Percentiles rank a stretch among this genome's conserved stretches.
Evolutionary conservation across 805 yeast species (phyloP).

Genomic region (Ogataea trehalophila): DNA sequence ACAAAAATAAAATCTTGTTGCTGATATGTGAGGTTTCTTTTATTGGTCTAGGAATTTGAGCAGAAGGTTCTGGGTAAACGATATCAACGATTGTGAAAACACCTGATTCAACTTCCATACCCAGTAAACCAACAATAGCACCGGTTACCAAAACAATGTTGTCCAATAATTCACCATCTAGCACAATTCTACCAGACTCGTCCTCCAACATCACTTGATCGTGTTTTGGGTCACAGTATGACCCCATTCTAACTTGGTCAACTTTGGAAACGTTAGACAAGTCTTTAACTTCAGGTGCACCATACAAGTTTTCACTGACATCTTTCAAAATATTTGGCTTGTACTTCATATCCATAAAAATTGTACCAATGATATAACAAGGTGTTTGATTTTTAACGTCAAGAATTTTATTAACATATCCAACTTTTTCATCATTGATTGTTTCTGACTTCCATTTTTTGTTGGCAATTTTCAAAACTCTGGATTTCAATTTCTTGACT

Average conservation of each 20-base stretch:
- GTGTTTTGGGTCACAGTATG: conserved; percentile 51
- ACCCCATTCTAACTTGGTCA: conserved; percentile 29
- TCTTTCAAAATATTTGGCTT: conserved; percentile 85
- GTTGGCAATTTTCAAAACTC: conserved; percentile 41
- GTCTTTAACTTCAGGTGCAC: conserved; percentile 37
- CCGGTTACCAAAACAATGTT: conserved; percentile 77
- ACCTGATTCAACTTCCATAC: conserved; percentile 81
- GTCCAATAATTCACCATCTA: conserved; percentile 60
- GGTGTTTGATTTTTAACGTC: conserved; percentile 59
- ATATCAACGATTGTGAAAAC: conserved; percentile 80
- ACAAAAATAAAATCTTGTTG: conserved; percentile 61
- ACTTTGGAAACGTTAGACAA: conserved; percentile 10
- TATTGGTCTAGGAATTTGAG: conserved; percentile 40
- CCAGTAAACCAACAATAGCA: conserved; percentile 77
- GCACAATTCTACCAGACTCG: conserved; percentile 80
- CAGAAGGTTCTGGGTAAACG: conserved; percentile 60
- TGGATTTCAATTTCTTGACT: conserved; percentile 41
- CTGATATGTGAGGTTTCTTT: conserved; percentile 5
- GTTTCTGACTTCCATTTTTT: conserved; percentile 38
- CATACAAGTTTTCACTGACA: conserved; percentile 57
- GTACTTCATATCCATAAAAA: conserved; percentile 75
- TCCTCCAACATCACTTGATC: conserved; percentile 80
- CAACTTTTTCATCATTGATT: conserved; percentile 28
- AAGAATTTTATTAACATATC: conserved; percentile 43
- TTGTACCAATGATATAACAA: conserved; percentile 83